Percentiles rank a stretch among this genome's conserved stretches.
These are phyloP conservation scores for Pilatotrama ljubarskyi DNA, from an alignment of 768 basidiomycete species.

Conservation along the genomic window DNA sequence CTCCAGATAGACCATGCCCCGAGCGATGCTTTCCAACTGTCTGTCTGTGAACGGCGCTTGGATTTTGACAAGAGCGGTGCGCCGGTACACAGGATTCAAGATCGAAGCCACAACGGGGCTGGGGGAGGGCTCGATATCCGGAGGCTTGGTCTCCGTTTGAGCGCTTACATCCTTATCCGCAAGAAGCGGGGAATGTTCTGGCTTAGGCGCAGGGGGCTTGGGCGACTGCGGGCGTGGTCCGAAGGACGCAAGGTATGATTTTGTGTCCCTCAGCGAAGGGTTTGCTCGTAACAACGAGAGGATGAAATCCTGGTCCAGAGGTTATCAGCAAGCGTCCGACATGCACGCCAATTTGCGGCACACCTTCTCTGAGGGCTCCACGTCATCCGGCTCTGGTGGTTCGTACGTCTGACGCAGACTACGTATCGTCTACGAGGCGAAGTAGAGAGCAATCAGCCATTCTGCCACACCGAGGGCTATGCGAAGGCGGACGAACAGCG, in stretches of 20 bases:
- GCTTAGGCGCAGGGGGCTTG: slow-evolving; percentile 30
- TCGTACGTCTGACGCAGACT: slow-evolving; percentile 22
- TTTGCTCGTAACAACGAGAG: slow-evolving; percentile 91
- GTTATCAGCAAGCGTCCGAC: background rate
- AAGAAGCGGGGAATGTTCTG: slow-evolving; percentile 30
- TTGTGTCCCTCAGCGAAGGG: slow-evolving; percentile 88
- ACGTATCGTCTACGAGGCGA: slow-evolving; percentile 29
- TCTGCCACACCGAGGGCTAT: background rate
- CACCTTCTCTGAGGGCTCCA: slow-evolving; percentile 34
- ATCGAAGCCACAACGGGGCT: slow-evolving; percentile 68
- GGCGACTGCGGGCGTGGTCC: slow-evolving; percentile 56
- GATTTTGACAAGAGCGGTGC: slow-evolving; percentile 93
- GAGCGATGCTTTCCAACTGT: slow-evolving; percentile 91
- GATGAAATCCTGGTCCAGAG: slow-evolving; percentile 79
- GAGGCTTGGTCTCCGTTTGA: slow-evolving; percentile 33
- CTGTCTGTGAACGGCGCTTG: slow-evolving; percentile 94
- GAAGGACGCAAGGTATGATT: slow-evolving; percentile 90
- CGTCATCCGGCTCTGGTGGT: slow-evolving; percentile 27
- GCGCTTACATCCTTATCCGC: slow-evolving; percentile 21
- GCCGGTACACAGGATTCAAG: slow-evolving; percentile 78
- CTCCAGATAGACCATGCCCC: slow-evolving; percentile 92
- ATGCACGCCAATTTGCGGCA: background rate
- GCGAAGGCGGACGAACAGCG: slow-evolving; percentile 24
- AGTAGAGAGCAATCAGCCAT: background rate
- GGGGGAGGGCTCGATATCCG: slow-evolving; percentile 38